Evolutionary conservation across 2,329 filamentous ascomycete genomes (phyloP).

Genomic region (Nemania sp.): DNA sequence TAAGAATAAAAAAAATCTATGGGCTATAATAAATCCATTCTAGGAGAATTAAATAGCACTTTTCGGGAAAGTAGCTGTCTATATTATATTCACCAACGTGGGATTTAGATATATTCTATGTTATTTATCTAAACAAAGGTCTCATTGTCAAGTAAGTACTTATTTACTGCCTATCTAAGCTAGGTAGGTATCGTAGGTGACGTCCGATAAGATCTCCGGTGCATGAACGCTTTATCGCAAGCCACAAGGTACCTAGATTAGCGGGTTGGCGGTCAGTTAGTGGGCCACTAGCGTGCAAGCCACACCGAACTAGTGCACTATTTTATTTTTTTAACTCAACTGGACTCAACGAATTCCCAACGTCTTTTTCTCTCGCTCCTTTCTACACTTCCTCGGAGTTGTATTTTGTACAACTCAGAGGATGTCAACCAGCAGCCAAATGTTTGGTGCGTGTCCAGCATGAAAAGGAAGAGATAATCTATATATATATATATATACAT

Average conservation of each 20-base stretch:
- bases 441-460: conserved; percentile 22
- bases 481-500: conserved; percentile 14
- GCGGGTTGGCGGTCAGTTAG: conserved; percentile 11
- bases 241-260: conserved; percentile 18
- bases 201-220: conserved; percentile 33
- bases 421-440: conserved; percentile 40
- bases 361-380: conserved; percentile 20
- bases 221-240: conserved; percentile 28
- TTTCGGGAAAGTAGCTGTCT: not conserved
- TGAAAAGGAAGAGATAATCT: conserved; percentile 15
- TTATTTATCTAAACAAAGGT: no score
- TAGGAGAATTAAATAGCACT: not conserved
- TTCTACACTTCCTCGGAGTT: conserved; percentile 30
- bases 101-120: not conserved
- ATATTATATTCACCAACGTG: conserved; percentile 15
- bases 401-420: conserved; percentile 36
- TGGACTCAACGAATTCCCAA: conserved; percentile 2
- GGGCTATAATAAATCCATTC: conserved; percentile 34
- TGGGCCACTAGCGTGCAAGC: conserved; percentile 23
- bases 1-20: not conserved
- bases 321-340: not conserved
- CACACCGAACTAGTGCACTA: conserved; percentile 14
- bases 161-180: no score
- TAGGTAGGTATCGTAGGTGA: conserved; percentile 18
- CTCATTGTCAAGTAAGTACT: no score